Evolutionary conservation across 768 basidiomycete species (phyloP), one percentile per base, ranked within the genome.

Genomic region (Lactarius quietus): DNA sequence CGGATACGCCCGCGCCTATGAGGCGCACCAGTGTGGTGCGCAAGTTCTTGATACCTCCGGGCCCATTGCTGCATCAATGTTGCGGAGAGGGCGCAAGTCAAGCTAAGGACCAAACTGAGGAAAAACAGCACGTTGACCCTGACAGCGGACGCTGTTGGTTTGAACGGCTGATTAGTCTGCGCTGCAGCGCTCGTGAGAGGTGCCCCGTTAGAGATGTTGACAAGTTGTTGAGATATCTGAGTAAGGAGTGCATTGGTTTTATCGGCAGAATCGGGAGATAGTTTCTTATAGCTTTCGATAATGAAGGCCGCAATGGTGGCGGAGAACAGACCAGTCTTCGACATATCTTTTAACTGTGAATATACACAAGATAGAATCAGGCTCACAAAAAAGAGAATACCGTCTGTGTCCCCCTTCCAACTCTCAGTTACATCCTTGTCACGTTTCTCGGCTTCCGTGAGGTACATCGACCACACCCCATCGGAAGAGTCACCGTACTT

Each of bases 281-380:
- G 52, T 4, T 52, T 14, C 12, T 41, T 17, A 43, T 51, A 51
- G 59, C 66, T 51, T 33, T 63, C 61, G 26, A 63, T 26, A 15
- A 59, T 29, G 52, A 68, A 68, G 6, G 38, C 3, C 3, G 61
- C 51, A 20, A 68, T 33, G 2, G 26, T 56, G 9, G 26, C 35
- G 3, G 66, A 68, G 53, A 68, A 68, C 9, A 68, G 48, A 43
- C 61, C 18, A 15, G 43, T 36, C 68, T 68, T 28, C 8, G n/a
- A 17, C 17, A 45, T 23, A 8, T 1, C 2, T 6, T 41, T 20
- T 1, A 54, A 18, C 14, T 7, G 31, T 3, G 12, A 12, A 6
- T 3, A 52, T 8, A 17, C 39, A 17, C 6, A 53, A 14, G 45
- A 14, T 6, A 14, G 18, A 18, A 2, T 12, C 31, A 3, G 28